A percentile compares a stretch with the other conserved stretches of the same genome.
These are phyloP conservation scores for Ophiostoma sp. DNA, from an alignment of 2,329 filamentous ascomycete genomes.

Conservation along the genomic window DNA sequence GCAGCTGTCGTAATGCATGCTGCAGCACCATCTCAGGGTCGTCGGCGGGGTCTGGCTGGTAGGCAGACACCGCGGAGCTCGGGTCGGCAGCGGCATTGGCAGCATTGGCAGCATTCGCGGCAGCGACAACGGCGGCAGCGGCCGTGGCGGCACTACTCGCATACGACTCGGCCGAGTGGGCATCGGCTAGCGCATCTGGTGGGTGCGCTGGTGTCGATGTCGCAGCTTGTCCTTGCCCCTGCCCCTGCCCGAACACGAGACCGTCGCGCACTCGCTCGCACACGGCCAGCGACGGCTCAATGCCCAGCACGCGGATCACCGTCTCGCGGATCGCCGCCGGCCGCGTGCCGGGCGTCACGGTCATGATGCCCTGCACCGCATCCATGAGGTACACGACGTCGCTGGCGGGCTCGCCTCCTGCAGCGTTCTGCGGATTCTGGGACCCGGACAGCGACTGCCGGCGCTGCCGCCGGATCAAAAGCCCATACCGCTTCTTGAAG, in stretches of 20 bases:
- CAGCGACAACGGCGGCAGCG: background rate
- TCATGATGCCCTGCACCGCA: conserved; percentile 55
- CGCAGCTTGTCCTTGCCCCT: conserved; percentile 14
- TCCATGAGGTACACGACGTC: conserved; percentile 57
- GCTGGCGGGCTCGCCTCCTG: conserved; percentile 40
- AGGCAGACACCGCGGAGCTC: no score
- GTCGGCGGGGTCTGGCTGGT: conserved; percentile 35
- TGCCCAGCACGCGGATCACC: conserved; percentile 49
- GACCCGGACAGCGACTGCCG: conserved; percentile 34
- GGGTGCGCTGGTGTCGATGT: background rate
- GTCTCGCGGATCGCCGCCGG: conserved; percentile 55
- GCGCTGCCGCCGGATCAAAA: conserved; percentile 45
- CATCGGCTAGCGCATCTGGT: background rate
- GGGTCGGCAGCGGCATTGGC: background rate
- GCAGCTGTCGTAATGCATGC: conserved; percentile 53
- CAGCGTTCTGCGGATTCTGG: no score
- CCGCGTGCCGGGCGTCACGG: conserved; percentile 52
- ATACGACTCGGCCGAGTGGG: background rate
- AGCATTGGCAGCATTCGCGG: background rate
- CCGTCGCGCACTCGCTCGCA: conserved; percentile 56
- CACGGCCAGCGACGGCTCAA: conserved; percentile 48
- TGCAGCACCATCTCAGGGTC: conserved; percentile 55
- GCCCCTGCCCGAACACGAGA: conserved; percentile 36
- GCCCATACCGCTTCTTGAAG: conserved; percentile 58
- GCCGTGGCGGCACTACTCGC: background rate